These are phyloP conservation scores for Gryganskiella cystojenkinii DNA, from an alignment of 192 early-diverging fungal species.

Conservation along the genomic window DNA sequence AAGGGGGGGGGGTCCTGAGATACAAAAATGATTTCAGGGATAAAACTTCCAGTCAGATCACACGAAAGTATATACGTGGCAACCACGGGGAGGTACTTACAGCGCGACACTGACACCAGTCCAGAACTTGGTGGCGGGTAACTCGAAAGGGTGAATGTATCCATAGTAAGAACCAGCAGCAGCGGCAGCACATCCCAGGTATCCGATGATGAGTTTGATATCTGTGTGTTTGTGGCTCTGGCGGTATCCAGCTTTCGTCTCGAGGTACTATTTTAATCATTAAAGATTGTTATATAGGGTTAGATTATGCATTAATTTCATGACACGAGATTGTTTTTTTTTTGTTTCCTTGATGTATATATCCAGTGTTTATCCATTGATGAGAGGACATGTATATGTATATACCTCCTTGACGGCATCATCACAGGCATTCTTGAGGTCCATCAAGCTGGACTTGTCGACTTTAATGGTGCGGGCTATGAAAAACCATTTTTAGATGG, in stretches of 20 bases:
- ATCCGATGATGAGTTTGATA: constrained; percentile 84
- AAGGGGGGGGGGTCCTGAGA: too few species aligned
- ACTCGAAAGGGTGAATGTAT: constrained; percentile 72
- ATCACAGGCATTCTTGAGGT: constrained; percentile 75
- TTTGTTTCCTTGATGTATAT: too few species aligned
- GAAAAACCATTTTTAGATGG: neutral
- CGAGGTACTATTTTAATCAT: constrained; percentile 51
- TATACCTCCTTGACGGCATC: constrained; percentile 67
- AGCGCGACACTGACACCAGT: constrained; percentile 67
- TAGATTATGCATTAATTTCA: too few species aligned
- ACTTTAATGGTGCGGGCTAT: constrained; percentile 48
- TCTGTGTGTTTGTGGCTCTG: constrained; percentile 87
- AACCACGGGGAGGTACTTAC: constrained; percentile 40
- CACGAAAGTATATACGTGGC: neutral
- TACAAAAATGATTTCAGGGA: too few species aligned
- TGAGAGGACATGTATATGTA: neutral
- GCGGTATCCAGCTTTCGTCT: constrained; percentile 60
- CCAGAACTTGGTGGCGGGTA: constrained; percentile 64
- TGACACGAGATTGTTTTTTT: too few species aligned
- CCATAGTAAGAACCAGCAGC: constrained; percentile 75
- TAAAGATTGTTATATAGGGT: neutral
- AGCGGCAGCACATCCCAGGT: constrained; percentile 77
- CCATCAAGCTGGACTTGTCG: constrained; percentile 53
- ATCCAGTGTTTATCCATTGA: too few species aligned
- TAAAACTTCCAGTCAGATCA: neutral